A percentile compares a stretch with the other conserved stretches of the same genome.
Conservation (phyloP, 148 eudicot genomes). For the Amaranthus cruentus region DNA sequence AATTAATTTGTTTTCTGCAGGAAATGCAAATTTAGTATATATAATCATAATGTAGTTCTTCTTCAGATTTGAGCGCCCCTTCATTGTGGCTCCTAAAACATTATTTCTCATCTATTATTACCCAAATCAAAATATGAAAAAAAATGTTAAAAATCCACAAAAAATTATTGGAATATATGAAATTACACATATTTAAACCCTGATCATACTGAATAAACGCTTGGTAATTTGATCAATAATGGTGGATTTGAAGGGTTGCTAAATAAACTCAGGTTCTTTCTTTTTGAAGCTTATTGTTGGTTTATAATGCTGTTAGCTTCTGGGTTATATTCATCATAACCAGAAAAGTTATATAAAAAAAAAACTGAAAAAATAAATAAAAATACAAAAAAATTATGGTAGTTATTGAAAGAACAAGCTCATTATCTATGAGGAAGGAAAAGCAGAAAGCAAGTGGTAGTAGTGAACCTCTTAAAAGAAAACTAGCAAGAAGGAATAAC, state of each 20-base stretch:
- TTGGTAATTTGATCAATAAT: background rate
- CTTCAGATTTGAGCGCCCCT: slow-evolving; percentile 29
- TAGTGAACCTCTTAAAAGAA: slow-evolving; percentile 13
- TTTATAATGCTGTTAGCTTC: slow-evolving; percentile 9
- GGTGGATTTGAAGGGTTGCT: slow-evolving; percentile 30
- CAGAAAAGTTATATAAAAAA: background rate
- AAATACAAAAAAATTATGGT: slow-evolving; percentile 18
- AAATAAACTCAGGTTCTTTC: slow-evolving; percentile 20
- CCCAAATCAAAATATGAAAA: background rate
- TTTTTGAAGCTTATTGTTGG: slow-evolving; percentile 2
- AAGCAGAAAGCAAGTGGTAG: slow-evolving; percentile 4
- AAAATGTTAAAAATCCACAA: slow-evolving; percentile 14
- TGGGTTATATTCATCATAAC: background rate
- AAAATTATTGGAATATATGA: slow-evolving; percentile 3
- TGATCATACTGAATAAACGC: no score
- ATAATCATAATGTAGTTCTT: slow-evolving; percentile 17
- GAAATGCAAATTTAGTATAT: slow-evolving; percentile 14
- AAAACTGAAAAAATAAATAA: background rate
- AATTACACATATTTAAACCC: background rate
- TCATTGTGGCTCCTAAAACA: slow-evolving; percentile 23
- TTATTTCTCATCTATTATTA: background rate
- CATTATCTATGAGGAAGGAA: slow-evolving; percentile 20
- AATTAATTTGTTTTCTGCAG: slow-evolving; percentile 8
- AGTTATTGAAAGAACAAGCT: slow-evolving; percentile 23
- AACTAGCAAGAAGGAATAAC: slow-evolving; percentile 11